Conservation (phyloP, 352 stramenopile species). For the Globisporangium echinulatum region DNA sequence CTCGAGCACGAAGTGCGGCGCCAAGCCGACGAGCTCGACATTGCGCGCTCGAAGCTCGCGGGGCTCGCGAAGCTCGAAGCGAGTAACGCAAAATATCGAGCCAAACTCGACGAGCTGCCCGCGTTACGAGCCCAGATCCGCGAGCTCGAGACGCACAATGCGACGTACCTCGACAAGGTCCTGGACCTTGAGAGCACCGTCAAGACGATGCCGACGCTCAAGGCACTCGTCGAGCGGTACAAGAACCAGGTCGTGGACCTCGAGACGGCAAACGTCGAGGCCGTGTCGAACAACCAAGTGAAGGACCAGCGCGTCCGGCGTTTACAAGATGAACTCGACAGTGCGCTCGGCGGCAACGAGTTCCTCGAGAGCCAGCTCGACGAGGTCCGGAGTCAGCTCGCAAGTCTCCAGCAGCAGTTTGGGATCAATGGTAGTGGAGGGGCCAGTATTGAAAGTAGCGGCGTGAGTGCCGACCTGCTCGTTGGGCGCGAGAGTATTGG, state of each 20-base stretch:
- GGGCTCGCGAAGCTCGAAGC: slow-evolving; percentile 76
- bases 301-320: slow-evolving; percentile 78
- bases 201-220: slow-evolving; percentile 80
- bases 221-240: slow-evolving; percentile 76
- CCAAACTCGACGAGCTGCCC: slow-evolving; percentile 84
- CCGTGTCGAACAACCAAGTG: slow-evolving; percentile 64
- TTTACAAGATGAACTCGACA: slow-evolving; percentile 84
- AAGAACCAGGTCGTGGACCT: slow-evolving; percentile 88
- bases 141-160: slow-evolving; percentile 74
- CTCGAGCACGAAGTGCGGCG: slow-evolving; percentile 83
- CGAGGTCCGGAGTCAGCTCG: slow-evolving; percentile 61
- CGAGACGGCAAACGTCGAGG: slow-evolving; percentile 76
- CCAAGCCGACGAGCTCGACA: slow-evolving; percentile 81
- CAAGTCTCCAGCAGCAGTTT: slow-evolving; percentile 40
- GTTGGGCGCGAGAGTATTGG: slow-evolving; percentile 59
- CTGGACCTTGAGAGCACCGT: slow-evolving; percentile 82
- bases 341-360: slow-evolving; percentile 67
- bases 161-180: slow-evolving; percentile 79
- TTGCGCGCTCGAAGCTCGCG: slow-evolving; percentile 78
- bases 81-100: slow-evolving; percentile 81
- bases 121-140: slow-evolving; percentile 65
- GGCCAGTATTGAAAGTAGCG: slow-evolving; percentile 14
- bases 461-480: slow-evolving; percentile 54
- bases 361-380: slow-evolving; percentile 85
- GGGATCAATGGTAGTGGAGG: too few species aligned